Percentiles rank a stretch among this genome's conserved stretches.
These are phyloP conservation scores for Taxawa tesnikishii DNA, from an alignment of 2,329 filamentous ascomycete species.

Conservation along the genomic window DNA sequence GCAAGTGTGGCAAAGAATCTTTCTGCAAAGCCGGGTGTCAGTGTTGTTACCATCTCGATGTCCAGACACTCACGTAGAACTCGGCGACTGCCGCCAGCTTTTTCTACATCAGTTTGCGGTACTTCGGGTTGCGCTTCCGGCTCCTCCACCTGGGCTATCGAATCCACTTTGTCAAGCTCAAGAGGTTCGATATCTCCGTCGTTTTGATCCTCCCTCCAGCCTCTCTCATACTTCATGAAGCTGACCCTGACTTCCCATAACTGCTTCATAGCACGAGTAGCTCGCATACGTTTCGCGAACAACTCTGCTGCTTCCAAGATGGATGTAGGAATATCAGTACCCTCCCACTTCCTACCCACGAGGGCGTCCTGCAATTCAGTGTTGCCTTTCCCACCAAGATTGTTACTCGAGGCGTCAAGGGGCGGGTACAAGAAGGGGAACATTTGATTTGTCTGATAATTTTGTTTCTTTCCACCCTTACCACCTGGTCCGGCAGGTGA, in stretches of 20 bases:
- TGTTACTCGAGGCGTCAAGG: constrained; percentile 76
- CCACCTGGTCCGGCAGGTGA: constrained; percentile 73
- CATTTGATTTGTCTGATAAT: constrained; percentile 98
- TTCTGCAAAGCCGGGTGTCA: constrained; percentile 40
- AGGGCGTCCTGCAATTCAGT: constrained; percentile 68
- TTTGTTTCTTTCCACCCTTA: constrained; percentile 95
- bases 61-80: constrained; percentile 62
- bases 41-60: constrained; percentile 17
- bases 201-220: constrained; percentile 50
- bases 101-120: constrained; percentile 2
- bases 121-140: constrained; percentile 12
- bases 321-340: constrained; percentile 85
- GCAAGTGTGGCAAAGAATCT: constrained; percentile 68
- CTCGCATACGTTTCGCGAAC: constrained; percentile 80
- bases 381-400: constrained; percentile 75
- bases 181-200: constrained; percentile 22
- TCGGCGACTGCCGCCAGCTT: constrained; percentile 49
- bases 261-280: constrained; percentile 83
- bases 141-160: constrained; percentile 19
- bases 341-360: constrained; percentile 79
- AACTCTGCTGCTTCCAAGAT: constrained; percentile 91
- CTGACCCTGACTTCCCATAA: constrained; percentile 88
- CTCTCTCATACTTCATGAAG: constrained; percentile 84
- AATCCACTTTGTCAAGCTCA: constrained; percentile 14
- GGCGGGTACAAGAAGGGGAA: constrained; percentile 97